Evolutionary conservation across 202 grass and related monocot genomes (phyloP).

Genomic region (Panicum virgatum): DNA sequence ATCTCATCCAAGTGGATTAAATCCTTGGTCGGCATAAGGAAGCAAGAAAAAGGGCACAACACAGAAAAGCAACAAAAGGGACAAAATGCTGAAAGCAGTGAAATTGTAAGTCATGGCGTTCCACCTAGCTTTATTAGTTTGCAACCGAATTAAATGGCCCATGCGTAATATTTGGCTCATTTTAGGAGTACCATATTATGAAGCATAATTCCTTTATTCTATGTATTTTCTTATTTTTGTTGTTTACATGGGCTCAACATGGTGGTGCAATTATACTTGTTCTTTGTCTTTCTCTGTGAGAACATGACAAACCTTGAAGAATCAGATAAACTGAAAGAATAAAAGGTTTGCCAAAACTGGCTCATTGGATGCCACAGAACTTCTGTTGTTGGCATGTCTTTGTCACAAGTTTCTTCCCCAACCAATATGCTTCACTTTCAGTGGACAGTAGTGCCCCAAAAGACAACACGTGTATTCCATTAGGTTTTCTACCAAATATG

Average conservation of each 20-base stretch:
- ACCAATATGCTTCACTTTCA: constrained; percentile 39
- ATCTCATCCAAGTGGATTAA: constrained; percentile 93
- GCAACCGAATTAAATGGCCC: not conserved
- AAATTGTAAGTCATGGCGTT: constrained; percentile 61
- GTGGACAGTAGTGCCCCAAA: constrained; percentile 7
- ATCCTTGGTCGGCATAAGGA: constrained; percentile 78
- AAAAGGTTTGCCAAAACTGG: constrained; percentile 46
- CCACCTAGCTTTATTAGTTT: not conserved
- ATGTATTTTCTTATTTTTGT: not conserved
- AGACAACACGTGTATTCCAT: constrained; percentile 2
- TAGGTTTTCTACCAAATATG: constrained; percentile 4
- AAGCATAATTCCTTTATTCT: constrained; percentile 20
- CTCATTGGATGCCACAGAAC: constrained; percentile 38
- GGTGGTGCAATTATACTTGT: constrained; percentile 11
- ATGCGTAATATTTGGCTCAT: not conserved
- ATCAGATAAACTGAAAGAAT: constrained; percentile 41
- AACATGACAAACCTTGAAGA: constrained; percentile 48
- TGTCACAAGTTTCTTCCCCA: constrained; percentile 43
- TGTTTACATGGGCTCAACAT: not conserved
- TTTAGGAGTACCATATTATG: not conserved
- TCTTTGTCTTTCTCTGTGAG: constrained; percentile 32
- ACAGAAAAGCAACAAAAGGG: constrained; percentile 56
- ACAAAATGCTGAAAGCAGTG: constrained; percentile 51
- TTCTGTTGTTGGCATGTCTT: constrained; percentile 51
- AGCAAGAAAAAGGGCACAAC: constrained; percentile 58